These are phyloP conservation scores for Jackrogersella multiformis DNA, from an alignment of 495 filamentous ascomycete species.

Conservation along the genomic window DNA sequence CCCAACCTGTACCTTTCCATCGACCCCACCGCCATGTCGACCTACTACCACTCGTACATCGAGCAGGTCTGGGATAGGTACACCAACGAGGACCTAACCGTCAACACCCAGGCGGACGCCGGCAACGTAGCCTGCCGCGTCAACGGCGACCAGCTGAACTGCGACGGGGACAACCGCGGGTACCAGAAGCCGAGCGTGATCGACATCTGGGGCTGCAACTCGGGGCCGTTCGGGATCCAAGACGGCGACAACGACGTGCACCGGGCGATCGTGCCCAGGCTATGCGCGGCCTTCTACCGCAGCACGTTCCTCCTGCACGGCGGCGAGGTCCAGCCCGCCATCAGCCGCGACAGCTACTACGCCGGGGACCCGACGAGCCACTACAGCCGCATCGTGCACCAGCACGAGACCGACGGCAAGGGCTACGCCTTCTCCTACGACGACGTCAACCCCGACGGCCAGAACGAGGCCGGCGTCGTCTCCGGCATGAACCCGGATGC, in stretches of 20 bases:
- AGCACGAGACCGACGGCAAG: conserved; percentile 50
- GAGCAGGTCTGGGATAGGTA: conserved; percentile 55
- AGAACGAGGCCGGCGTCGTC: conserved; percentile 51
- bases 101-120: conserved; percentile 51
- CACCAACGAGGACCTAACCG: conserved; percentile 46
- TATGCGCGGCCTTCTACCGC: conserved; percentile 59
- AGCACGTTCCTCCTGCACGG: conserved; percentile 52
- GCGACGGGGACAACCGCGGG: conserved; percentile 51
- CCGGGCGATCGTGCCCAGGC: conserved; percentile 52
- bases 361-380: conserved; percentile 51
- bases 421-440: conserved; percentile 62
- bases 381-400: conserved; percentile 56
- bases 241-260: conserved; percentile 51
- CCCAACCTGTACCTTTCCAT: conserved; percentile 48
- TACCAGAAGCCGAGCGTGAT: conserved; percentile 50
- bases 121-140: conserved; percentile 54
- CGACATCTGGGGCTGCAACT: conserved; percentile 61
- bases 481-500: conserved; percentile 28
- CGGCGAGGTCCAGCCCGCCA: conserved; percentile 52
- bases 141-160: conserved; percentile 44
- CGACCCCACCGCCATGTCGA: conserved; percentile 41
- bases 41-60: conserved; percentile 54
- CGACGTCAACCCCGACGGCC: conserved; percentile 55
- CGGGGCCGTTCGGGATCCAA: conserved; percentile 54
- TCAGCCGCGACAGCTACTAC: conserved; percentile 45